Percentiles rank a stretch among this genome's conserved stretches.
phyloP scores from a whole-genome alignment of 1,284 basidiomycete genomes.

The Trichosporon faecale region DNA sequence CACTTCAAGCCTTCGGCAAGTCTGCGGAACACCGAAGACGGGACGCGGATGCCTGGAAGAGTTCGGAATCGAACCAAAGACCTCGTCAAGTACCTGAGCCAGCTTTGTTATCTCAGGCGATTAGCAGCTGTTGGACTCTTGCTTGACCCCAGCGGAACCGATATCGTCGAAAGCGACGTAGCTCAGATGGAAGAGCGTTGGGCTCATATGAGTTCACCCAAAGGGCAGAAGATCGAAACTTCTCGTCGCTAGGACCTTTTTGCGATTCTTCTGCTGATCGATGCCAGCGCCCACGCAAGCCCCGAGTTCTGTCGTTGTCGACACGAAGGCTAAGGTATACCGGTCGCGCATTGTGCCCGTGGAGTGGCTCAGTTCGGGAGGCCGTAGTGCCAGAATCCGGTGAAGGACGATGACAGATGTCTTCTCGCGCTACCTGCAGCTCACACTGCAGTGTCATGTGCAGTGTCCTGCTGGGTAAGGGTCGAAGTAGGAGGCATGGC shows the following conservation, averaged over 20 bases:
- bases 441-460: no score
- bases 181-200: conserved; percentile 3
- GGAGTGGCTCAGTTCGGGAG: no score
- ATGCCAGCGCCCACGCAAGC: no score
- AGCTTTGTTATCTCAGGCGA: no score
- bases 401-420: no score
- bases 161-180: background rate
- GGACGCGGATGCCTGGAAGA: background rate
- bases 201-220: conserved; percentile 1
- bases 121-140: background rate
- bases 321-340: no score
- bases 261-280: background rate
- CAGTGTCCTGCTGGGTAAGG: no score
- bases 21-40: background rate
- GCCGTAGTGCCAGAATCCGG: no score
- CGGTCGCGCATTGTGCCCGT: no score
- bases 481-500: no score
- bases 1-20: background rate
- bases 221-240: conserved; percentile 4
- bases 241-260: conserved; percentile 2
- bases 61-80: conserved; percentile 4
- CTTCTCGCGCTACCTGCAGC: no score
- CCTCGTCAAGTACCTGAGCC: background rate
- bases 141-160: no score
- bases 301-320: background rate